A percentile compares a stretch with the other conserved stretches of the same genome.
Conservation (phyloP, 108 stramenopile species). For the Stephanodiscus minutulus region DNA sequence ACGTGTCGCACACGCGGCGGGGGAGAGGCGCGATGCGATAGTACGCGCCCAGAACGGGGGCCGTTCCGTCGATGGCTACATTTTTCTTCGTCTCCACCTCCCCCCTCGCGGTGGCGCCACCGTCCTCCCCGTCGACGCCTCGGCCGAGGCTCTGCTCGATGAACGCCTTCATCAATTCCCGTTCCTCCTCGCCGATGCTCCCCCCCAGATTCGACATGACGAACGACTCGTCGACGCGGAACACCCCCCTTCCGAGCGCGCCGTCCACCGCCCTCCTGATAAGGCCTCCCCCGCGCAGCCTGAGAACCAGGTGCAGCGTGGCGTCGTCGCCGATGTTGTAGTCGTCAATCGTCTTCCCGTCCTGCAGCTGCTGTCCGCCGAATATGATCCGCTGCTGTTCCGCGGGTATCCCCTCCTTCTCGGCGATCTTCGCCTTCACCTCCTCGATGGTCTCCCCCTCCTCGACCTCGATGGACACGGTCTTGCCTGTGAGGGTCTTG, state of each 20-base stretch:
- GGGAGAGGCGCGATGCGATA: conserved; percentile 67
- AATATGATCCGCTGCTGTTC: conserved; percentile 96
- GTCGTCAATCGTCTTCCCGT: conserved; percentile 93
- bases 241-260: conserved; percentile 51
- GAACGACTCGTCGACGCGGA: conserved; percentile 81
- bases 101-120: conserved; percentile 8
- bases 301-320: conserved; percentile 92
- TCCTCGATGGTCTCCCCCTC: conserved; percentile 97
- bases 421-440: conserved; percentile 96
- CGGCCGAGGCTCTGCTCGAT: conserved; percentile 57
- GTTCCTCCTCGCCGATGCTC: conserved; percentile 71
- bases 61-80: conserved; percentile 23
- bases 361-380: conserved; percentile 97
- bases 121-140: conserved; percentile 14
- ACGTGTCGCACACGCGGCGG: conserved; percentile 52
- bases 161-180: conserved; percentile 76
- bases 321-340: conserved; percentile 95
- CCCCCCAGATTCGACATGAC: conserved; percentile 68
- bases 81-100: conserved; percentile 22
- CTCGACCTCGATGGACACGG: conserved; percentile 95
- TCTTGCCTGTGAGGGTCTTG: conserved; percentile 95
- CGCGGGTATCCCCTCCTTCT: conserved; percentile 96
- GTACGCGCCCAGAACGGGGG: conserved; percentile 58
- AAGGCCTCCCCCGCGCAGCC: conserved; percentile 71
- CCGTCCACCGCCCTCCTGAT: conserved; percentile 32